These are phyloP conservation scores for Stromatinia cepivora DNA, from an alignment of 2,329 filamentous ascomycete species.

Conservation along the genomic window DNA sequence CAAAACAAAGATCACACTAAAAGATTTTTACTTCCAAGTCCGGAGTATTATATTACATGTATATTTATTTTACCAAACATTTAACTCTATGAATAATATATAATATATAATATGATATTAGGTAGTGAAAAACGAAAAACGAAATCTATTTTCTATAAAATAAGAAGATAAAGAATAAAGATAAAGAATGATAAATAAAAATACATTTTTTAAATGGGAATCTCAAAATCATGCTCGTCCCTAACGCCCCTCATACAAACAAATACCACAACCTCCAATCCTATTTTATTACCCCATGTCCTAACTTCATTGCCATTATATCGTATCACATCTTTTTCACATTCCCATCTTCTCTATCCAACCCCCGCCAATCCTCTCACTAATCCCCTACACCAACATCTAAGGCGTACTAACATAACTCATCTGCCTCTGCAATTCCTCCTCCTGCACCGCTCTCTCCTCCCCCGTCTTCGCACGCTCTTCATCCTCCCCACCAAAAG, in stretches of 20 bases:
- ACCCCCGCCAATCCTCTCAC: fast-evolving
- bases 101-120: too few relatives aligned
- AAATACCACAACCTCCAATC: too few relatives aligned
- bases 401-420: slow-evolving; percentile 37
- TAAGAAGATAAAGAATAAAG: too few relatives aligned
- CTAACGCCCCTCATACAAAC: not conserved
- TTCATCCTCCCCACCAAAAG: slow-evolving; percentile 63
- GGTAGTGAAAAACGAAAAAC: too few relatives aligned
- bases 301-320: not conserved
- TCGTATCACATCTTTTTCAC: not conserved
- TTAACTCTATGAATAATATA: too few relatives aligned
- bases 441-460: slow-evolving; percentile 24
- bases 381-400: not conserved
- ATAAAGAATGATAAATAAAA: not conserved
- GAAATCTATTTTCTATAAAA: too few relatives aligned
- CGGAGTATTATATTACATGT: too few relatives aligned
- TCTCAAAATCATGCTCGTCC: not conserved
- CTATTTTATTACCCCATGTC: not conserved
- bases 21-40: too few relatives aligned
- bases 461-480: slow-evolving; percentile 33
- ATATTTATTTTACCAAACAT: too few relatives aligned
- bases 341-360: too few relatives aligned
- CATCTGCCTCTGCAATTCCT: slow-evolving; percentile 33
- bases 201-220: not conserved
- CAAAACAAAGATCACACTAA: too few relatives aligned